Base-by-base conservation (phyloP, 164 flowering plant species). In the Pachysandra terminalis region DNA sequence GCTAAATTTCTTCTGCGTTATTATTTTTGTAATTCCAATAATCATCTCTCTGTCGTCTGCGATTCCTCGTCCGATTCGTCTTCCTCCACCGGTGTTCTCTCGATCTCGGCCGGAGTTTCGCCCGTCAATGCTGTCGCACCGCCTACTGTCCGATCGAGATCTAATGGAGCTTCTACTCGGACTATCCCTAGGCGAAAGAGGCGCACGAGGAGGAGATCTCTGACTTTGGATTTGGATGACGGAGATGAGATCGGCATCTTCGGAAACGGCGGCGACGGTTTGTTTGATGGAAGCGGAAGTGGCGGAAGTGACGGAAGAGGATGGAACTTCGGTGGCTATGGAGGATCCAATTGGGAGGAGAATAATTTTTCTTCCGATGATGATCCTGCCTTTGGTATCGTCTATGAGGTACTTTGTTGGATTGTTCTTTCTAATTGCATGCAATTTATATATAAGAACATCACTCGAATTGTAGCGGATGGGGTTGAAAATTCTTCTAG, bases 381-480 rank as follows among this genome's bases (percentile, higher is more conserved):
- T 3, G 88, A 78, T 72, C 86, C 87, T 32, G 96, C 97, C 13
- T 81, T 81, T 25, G 86, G 81, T 77, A 90, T 90, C 67, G 81
- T 93, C 4, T 87, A 91, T 65, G 91, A 86, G 84, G 96, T 93
- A 67, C 57, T 93, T 14, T 73, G 77, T 45, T 91, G 94, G 96
- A 87, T 91, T 49, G 95, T 79, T 10, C 77, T 93, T 24, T 91
- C 91, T 37, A 88, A 85, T 80, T 90, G 98, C 73, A 69, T 88
- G 81, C 93, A 86, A 56, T 93, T 89, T 65, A 90, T 96, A 15
- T 85, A 82, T 71, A 90, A 90, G 88, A 88, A 76, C 75, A 73
- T 89, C 53, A 73, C 77, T 45, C 80, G 85, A 22, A 68, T 70
- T 54, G 57, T 75, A 22, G 76, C 77, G 3, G 80, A 66, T 59